Evolutionary conservation across 2,329 filamentous ascomycete genomes (phyloP), one percentile per base, ranked within the genome.

Genomic region (Paecilomyces formosus): DNA sequence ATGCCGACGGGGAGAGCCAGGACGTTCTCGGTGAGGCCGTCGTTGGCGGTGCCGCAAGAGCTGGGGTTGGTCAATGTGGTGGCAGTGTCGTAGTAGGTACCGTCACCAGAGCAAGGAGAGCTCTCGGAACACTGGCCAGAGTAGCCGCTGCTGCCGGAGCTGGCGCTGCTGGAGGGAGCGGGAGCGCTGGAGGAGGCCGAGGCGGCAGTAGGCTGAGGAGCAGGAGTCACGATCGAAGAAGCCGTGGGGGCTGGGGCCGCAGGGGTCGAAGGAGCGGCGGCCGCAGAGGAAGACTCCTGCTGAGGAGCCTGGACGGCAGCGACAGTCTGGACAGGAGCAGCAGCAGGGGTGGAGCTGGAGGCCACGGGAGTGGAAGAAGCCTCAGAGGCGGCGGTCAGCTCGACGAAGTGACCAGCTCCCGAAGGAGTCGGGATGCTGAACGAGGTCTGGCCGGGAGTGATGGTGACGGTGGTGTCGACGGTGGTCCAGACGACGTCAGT

Each of bases 81-180:
- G 50, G 87, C 90, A 54, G 88, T 78, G 49, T 79, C 76, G 77
- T 89, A 95, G 79, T 84, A 92, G 60, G 90, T 94, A 64, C 90
- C 80, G 55, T 92, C 83, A 61, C 89, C 90, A 0, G 70, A 68
- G 66, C 67, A 72, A 31, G 69, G 66, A 50, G 66, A 59, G 57
- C 59, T 39, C 57, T 65, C 49, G 22, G 65, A 63, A 65, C 71
- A 69, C 63, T 59, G 30, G 50, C 68, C 68, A 54, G 56, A 54
- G 62, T 53, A 51, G 56, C 57, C 11, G 54, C 56, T 56, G 60
- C 54, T 12, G 49, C 57, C 55, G 59, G 58, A 50, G 62, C 61
- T 59, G 62, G 62, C 58, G 58, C 55, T 30, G 49, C 55, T 45
- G 35, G 59, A 24, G 54, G 60, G 57, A 57, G 51, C 6, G 55